Evolutionary conservation across 2,329 filamentous ascomycete species (phyloP).

Genomic region (Orbilia javanica): DNA sequence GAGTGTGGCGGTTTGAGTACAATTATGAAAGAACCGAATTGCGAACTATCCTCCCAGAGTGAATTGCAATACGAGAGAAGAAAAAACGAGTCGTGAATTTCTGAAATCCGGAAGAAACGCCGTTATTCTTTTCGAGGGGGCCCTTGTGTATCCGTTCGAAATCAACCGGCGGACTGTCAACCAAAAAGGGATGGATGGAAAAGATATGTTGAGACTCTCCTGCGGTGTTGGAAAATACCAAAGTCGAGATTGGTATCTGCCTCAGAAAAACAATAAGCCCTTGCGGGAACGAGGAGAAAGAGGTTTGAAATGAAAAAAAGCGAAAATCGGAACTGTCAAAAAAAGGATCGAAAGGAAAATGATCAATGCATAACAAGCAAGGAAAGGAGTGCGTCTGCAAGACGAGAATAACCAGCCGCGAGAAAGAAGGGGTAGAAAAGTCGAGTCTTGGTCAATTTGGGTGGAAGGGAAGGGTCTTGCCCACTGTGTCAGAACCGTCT

Average conservation of each 20-base stretch:
- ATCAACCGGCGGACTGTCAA: slow-evolving; percentile 47
- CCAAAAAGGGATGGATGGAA: slow-evolving; percentile 48
- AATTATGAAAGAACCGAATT: slow-evolving; percentile 11
- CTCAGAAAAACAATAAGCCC: slow-evolving; percentile 51
- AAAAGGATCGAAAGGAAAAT: slow-evolving; percentile 49
- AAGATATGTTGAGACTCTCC: slow-evolving; percentile 47
- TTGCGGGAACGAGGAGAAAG: slow-evolving; percentile 41
- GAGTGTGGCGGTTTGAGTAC: slow-evolving; percentile 24
- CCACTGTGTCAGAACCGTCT: slow-evolving; percentile 58
- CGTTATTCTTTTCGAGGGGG: slow-evolving; percentile 38
- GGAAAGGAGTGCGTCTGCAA: slow-evolving; percentile 54
- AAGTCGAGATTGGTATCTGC: slow-evolving; percentile 52
- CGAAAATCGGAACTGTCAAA: slow-evolving; percentile 53
- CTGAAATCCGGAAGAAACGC: slow-evolving; percentile 49
- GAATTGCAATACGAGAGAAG: slow-evolving; percentile 39
- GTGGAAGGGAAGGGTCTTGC: slow-evolving; percentile 55
- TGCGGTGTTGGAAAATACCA: slow-evolving; percentile 35
- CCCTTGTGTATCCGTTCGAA: slow-evolving; percentile 29
- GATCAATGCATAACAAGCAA: slow-evolving; percentile 37
- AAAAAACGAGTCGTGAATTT: slow-evolving; percentile 45
- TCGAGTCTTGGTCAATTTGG: slow-evolving; percentile 49
- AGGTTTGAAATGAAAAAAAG: slow-evolving; percentile 57
- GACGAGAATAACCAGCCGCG: slow-evolving; percentile 55
- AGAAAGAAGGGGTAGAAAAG: slow-evolving; percentile 34
- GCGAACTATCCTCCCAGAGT: slow-evolving; percentile 56